Evolutionary conservation across 441 rosid genomes (phyloP).

Genomic region (Mallotus japonicus): DNA sequence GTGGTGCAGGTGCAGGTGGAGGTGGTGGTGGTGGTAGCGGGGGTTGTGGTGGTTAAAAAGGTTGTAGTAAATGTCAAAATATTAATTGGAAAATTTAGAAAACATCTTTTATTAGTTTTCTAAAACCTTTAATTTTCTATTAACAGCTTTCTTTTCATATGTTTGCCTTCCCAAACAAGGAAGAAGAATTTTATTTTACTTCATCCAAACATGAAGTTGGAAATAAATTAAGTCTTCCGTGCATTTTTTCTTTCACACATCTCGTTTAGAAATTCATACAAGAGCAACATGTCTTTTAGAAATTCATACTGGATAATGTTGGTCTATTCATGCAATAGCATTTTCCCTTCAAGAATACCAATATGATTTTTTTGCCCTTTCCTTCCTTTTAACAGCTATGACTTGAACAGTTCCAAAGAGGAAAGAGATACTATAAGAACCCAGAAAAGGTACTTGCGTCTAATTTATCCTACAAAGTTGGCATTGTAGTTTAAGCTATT

Average conservation of each 20-base stretch:
- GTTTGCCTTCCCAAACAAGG: background rate
- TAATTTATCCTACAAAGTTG: background rate
- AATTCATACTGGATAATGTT: background rate
- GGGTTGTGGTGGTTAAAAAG: too few relatives aligned
- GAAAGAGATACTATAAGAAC: constrained; percentile 56
- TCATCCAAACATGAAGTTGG: background rate
- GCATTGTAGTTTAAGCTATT: constrained; percentile 11
- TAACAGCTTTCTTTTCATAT: background rate
- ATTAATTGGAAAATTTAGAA: too few relatives aligned
- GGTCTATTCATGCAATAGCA: background rate
- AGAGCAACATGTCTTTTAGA: background rate
- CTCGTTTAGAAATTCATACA: too few relatives aligned
- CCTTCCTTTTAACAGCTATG: constrained; percentile 41
- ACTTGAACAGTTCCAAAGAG: constrained; percentile 70
- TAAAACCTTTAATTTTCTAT: too few relatives aligned
- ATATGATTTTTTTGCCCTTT: constrained; percentile 11
- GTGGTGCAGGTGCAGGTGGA: too few relatives aligned
- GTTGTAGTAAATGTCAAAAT: too few relatives aligned
- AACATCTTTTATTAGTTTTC: too few relatives aligned
- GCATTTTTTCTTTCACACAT: too few relatives aligned
- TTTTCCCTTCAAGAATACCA: constrained; percentile 11
- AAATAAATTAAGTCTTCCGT: background rate
- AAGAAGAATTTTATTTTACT: background rate
- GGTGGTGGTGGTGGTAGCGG: too few relatives aligned
- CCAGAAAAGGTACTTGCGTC: constrained; percentile 55